These are phyloP conservation scores for Ascochyta pisi DNA, from an alignment of 2,329 filamentous ascomycete genomes.

Conservation along the genomic window DNA sequence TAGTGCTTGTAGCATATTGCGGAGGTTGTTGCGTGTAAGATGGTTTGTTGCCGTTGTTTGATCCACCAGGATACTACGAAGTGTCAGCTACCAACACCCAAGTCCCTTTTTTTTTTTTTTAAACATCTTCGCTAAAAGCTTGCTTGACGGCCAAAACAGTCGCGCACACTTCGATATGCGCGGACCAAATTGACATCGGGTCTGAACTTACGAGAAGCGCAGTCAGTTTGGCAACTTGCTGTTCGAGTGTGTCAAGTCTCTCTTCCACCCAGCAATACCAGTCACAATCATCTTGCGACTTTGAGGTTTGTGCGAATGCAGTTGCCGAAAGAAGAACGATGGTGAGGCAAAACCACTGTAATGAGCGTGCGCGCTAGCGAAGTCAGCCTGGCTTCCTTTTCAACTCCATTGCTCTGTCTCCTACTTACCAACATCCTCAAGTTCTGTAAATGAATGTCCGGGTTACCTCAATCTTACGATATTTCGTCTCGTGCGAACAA, in stretches of 20 bases:
- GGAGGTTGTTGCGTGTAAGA: not conserved
- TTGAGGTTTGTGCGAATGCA: conserved; percentile 4
- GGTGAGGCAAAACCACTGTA: conserved; percentile 17
- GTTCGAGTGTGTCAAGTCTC: conserved; percentile 7
- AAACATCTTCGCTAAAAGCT: not conserved
- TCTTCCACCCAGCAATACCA: conserved; percentile 13
- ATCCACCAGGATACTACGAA: not conserved
- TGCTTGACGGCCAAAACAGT: not conserved
- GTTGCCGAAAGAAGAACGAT: conserved; percentile 14
- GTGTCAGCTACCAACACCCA: not conserved
- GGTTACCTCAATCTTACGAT: conserved; percentile 5
- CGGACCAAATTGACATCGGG: not conserved
- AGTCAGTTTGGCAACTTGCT: conserved; percentile 1
- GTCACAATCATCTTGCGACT: conserved; percentile 10
- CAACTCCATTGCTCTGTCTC: not conserved
- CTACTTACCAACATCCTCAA: conserved; percentile 21
- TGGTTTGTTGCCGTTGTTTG: not conserved
- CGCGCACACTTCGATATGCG: not conserved
- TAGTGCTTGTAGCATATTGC: conserved; percentile 4
- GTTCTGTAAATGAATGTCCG: conserved; percentile 5
- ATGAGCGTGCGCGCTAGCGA: conserved; percentile 13
- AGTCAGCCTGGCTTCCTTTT: conserved; percentile 11
- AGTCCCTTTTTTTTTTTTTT: not conserved
- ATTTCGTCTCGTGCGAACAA: conserved; percentile 1
- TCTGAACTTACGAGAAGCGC: conserved; percentile 11